Evolutionary conservation across 116 monocot species (phyloP).

Genomic region (Phalaenopsis hybrid): DNA sequence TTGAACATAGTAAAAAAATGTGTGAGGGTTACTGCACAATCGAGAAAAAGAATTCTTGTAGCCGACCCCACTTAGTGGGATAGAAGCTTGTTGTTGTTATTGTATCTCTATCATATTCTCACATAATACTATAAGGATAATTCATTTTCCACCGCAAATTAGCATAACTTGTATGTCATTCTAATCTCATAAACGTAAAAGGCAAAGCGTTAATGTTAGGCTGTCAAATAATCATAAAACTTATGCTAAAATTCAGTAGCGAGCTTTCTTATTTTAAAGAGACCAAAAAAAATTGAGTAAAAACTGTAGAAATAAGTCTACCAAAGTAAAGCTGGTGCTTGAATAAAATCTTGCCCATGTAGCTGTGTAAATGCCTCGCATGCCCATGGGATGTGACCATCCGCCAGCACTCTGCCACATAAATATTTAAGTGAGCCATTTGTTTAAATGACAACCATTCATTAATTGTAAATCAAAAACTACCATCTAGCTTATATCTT

Average conservation of each 20-base stretch:
- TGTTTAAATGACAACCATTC: neutral
- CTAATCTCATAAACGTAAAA: too few species aligned
- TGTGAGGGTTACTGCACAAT: too few species aligned
- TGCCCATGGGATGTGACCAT: slow-evolving; percentile 97
- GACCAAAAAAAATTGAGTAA: neutral
- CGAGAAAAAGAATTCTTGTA: too few species aligned
- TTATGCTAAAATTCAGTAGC: neutral
- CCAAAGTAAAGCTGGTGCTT: slow-evolving; percentile 68
- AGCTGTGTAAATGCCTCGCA: slow-evolving; percentile 86
- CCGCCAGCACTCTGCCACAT: slow-evolving; percentile 75
- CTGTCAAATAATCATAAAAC: neutral
- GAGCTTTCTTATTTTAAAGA: neutral
- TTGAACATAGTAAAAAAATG: too few species aligned
- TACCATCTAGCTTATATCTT: neutral
- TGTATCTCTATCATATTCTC: too few species aligned
- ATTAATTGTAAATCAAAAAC: neutral
- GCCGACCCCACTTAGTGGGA: too few species aligned
- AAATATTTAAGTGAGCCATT: neutral
- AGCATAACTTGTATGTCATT: too few species aligned
- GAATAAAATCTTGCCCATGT: slow-evolving; percentile 66
- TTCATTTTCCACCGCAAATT: too few species aligned
- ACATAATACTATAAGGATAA: too few species aligned
- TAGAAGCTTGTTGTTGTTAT: too few species aligned
- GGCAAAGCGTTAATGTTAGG: neutral
- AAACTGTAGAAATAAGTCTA: slow-evolving; percentile 12